Percentiles rank a stretch among this genome's conserved stretches.
Conservation (phyloP, 2,329 filamentous ascomycete species). For the Teratosphaeria epicoccoides region DNA sequence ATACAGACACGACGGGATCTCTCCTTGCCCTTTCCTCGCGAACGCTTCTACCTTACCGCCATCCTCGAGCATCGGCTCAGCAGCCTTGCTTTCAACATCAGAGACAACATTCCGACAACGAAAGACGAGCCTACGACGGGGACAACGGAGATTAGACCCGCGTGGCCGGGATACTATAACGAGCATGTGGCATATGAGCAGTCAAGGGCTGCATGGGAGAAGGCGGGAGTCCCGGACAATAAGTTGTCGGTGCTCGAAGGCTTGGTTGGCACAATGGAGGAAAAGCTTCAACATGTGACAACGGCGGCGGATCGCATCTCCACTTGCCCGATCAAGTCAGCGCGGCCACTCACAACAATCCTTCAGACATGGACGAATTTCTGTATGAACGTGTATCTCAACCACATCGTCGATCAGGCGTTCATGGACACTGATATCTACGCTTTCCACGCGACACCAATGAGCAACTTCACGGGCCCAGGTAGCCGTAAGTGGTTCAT, state of each 20-base stretch:
- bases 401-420: neutral
- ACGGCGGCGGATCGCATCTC: neutral
- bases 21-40: neutral
- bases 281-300: neutral
- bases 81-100: neutral
- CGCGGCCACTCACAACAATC: neutral
- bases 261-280: neutral
- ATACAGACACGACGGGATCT: neutral
- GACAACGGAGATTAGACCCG: neutral
- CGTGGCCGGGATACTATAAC: neutral
- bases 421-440: neutral
- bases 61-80: neutral
- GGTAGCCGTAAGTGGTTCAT: neutral
- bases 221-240: neutral
- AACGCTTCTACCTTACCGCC: neutral
- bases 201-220: neutral
- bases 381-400: neutral
- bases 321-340: neutral
- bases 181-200: neutral
- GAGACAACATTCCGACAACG: neutral
- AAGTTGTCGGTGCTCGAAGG: neutral
- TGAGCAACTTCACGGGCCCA: neutral
- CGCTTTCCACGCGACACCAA: neutral
- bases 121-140: neutral
- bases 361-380: neutral